phyloP scores from a whole-genome alignment of 1,284 basidiomycete species.

The Malassezia pachydermatis region DNA sequence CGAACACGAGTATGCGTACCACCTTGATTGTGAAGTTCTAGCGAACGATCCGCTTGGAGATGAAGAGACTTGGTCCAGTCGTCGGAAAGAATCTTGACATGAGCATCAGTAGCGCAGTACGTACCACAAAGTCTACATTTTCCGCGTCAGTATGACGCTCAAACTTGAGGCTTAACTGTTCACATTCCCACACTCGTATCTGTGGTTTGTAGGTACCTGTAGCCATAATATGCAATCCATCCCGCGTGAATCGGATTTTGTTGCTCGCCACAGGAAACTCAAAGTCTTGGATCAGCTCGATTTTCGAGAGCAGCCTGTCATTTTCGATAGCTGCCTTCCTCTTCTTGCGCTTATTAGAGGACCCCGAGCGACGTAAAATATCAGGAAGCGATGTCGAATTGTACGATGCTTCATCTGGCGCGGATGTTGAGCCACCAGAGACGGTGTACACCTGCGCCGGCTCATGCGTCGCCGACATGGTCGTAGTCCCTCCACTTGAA shows the following conservation, averaged over 20 bases:
- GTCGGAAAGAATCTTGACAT: slow-evolving; percentile 73
- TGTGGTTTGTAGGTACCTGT: slow-evolving; percentile 98
- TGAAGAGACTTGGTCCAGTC: slow-evolving; percentile 99
- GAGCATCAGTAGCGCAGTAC: slow-evolving; percentile 49
- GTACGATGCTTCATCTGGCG: slow-evolving; percentile 33
- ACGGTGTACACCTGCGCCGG: slow-evolving; percentile 43
- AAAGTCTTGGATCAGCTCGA: slow-evolving; percentile 62
- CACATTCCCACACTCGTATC: slow-evolving; percentile 88
- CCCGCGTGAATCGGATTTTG: slow-evolving; percentile 75
- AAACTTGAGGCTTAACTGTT: slow-evolving; percentile 86
- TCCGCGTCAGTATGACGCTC: slow-evolving; percentile 91
- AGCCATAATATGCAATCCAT: slow-evolving; percentile 82
- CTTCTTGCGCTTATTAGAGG: slow-evolving; percentile 44
- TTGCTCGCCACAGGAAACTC: slow-evolving; percentile 95
- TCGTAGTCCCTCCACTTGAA: slow-evolving; percentile 1
- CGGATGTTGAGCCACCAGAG: slow-evolving; percentile 29
- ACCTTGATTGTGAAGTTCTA: slow-evolving; percentile 88
- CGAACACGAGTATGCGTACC: slow-evolving; percentile 84
- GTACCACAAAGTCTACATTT: slow-evolving; percentile 93
- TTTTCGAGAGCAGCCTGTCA: slow-evolving; percentile 35
- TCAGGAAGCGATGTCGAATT: slow-evolving; percentile 46
- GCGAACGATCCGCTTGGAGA: slow-evolving; percentile 85
- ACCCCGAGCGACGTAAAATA: slow-evolving; percentile 37
- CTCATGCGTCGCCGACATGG: slow-evolving; percentile 33
- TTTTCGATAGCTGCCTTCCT: slow-evolving; percentile 30